Conservation (phyloP, 106 monocot genomes). For the Chionographis japonica region DNA sequence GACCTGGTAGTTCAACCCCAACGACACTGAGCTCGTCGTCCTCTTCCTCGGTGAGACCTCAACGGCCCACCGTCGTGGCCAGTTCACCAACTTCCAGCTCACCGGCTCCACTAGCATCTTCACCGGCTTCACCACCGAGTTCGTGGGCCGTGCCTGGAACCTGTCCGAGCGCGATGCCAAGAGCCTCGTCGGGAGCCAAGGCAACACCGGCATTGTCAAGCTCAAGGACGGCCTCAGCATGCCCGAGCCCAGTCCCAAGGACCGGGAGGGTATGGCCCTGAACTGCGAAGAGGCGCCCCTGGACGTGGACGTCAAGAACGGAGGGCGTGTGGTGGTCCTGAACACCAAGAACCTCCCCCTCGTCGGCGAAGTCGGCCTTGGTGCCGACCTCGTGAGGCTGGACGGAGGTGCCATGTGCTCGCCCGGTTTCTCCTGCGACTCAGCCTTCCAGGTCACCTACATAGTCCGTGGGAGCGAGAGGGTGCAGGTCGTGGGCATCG, state of each 20-base stretch:
- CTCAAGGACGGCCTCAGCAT: conserved; percentile 7
- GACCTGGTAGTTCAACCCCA: conserved; percentile 43
- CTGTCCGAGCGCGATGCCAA: conserved; percentile 8
- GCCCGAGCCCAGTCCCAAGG: conserved; percentile 7
- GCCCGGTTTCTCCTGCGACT: conserved; percentile 29
- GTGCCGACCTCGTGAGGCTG: conserved; percentile 18
- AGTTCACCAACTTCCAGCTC: conserved; percentile 36
- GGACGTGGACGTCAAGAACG: conserved; percentile 11
- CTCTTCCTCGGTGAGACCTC: conserved; percentile 39
- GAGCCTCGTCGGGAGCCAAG: conserved; percentile 21
- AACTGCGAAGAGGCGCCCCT: conserved; percentile 21
- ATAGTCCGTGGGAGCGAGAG: conserved; percentile 22
- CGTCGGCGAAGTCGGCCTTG: conserved; percentile 12
- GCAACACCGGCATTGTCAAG: background rate
- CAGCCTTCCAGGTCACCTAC: conserved; percentile 23
- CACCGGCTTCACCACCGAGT: conserved; percentile 33
- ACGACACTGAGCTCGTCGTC: conserved; percentile 14
- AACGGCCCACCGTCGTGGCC: conserved; percentile 24
- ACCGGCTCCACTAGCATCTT: conserved; percentile 27
- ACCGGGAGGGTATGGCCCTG: conserved; percentile 3
- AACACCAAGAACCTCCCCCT: conserved; percentile 18
- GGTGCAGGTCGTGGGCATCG: conserved; percentile 22
- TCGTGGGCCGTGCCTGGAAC: conserved; percentile 18
- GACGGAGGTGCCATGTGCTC: conserved; percentile 22
- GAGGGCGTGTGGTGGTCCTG: conserved; percentile 28